Base-by-base conservation (phyloP, 2,329 filamentous ascomycete species). In the Spiromastix sp. region DNA sequence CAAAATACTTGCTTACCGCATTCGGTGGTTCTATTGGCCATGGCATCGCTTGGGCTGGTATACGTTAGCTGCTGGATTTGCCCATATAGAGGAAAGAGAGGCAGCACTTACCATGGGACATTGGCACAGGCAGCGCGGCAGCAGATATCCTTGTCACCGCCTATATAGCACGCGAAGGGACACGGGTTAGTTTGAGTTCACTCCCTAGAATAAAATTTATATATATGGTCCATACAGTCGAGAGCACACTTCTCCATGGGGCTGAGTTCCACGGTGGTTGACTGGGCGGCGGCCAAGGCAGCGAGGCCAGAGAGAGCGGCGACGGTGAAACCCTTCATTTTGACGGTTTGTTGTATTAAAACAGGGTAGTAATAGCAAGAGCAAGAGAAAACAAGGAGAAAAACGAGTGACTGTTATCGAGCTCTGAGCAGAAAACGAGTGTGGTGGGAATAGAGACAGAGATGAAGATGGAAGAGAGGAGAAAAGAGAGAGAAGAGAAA, bases 51-150 rank as follows among this genome's bases (percentile, higher is more conserved):
- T 42, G 70, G 70, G 51, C 66, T n/a, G n/a, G n/a, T n/a, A n/a
- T n/a, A n/a, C n/a, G n/a, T n/a, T n/a, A n/a, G n/a, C n/a, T n/a
- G n/a, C n/a, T n/a, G n/a, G n/a, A n/a, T n/a, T n/a, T n/a, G n/a
- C n/a, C n/a, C n/a, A n/a, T n/a, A n/a, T n/a, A n/a, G n/a, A n/a
- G n/a, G n/a, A n/a, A n/a, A n/a, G n/a, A n/a, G n/a, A n/a, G n/a
- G n/a, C n/a, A n/a, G n/a, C n/a, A n/a, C n/a, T n/a, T n/a, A n/a
- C n/a, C n/a, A 70, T 20, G 71, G 70, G 25, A 66, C 63, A 24
- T 64, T 57, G 44, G 66, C 57, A 56, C 71, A 74, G 10, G 54
- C 48, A 24, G 71, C 70, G 43, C 61, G 52, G 57, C 71, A 74
- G 54, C 64, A 68, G 35, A 67, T 55, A 46, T 73, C 68, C 27